These are phyloP conservation scores for Pyrenochaeta sp. DNA, from an alignment of 2,329 filamentous ascomycete genomes.

Conservation along the genomic window DNA sequence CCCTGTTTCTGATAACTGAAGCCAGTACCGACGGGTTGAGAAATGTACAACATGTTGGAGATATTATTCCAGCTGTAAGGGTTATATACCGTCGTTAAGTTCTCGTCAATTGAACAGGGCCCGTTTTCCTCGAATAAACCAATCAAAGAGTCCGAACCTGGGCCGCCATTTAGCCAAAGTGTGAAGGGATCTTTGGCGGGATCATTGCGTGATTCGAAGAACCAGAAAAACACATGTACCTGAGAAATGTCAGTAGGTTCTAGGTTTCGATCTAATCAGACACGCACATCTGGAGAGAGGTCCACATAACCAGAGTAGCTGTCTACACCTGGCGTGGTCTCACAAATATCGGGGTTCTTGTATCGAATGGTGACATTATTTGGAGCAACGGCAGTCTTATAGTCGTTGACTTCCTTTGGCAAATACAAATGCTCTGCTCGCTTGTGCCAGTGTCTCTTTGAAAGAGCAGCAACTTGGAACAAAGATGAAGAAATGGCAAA, in stretches of 20 bases:
- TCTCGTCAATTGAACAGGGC: conserved; percentile 27
- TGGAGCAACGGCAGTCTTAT: conserved; percentile 56
- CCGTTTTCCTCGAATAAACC: conserved; percentile 58
- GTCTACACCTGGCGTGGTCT: conserved; percentile 61
- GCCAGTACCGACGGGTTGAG: conserved; percentile 66
- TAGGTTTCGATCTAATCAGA: neutral
- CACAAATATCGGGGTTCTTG: conserved; percentile 62
- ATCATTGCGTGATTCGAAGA: conserved; percentile 60
- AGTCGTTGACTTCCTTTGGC: conserved; percentile 51
- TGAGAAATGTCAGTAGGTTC: conserved; percentile 3
- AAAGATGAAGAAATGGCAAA: conserved; percentile 21
- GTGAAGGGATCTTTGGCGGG: conserved; percentile 57
- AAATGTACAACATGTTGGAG: conserved; percentile 68
- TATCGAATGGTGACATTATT: conserved; percentile 57
- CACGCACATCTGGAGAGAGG: conserved; percentile 34
- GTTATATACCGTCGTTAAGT: conserved; percentile 52
- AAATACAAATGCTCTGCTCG: conserved; percentile 31
- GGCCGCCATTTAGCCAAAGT: conserved; percentile 62
- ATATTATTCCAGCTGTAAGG: conserved; percentile 67
- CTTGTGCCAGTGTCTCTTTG: conserved; percentile 29
- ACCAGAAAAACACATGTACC: conserved; percentile 57
- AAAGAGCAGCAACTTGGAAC: conserved; percentile 22
- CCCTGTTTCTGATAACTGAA: conserved; percentile 54
- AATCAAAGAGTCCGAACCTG: conserved; percentile 61
- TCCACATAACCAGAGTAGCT: conserved; percentile 56